Evolutionary conservation across 805 yeast genomes (phyloP).

Genomic region (Wickerhamiella brachini): DNA sequence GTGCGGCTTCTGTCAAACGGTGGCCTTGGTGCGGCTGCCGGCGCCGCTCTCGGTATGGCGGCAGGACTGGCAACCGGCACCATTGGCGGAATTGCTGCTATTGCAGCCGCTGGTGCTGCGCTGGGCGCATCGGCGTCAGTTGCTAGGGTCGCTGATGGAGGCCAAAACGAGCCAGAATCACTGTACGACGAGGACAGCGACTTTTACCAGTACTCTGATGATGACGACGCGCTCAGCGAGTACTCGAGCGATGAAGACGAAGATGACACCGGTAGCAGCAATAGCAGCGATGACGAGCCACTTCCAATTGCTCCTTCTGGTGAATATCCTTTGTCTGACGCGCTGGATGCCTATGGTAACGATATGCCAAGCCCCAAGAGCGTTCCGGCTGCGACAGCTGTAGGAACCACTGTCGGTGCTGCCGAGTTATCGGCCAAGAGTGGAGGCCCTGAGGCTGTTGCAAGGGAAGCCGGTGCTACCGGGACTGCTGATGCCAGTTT

Average conservation of each 20-base stretch:
- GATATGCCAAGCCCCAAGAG: background rate
- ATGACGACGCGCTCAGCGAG: background rate
- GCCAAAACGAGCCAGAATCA: background rate
- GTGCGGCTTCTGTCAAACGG: background rate
- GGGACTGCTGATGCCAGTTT: no score
- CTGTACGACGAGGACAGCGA: background rate
- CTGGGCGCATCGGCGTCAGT: slow-evolving; percentile 1
- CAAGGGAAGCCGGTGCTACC: no score
- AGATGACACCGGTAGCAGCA: background rate
- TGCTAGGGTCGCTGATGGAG: background rate
- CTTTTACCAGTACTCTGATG: background rate
- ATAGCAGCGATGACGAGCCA: background rate
- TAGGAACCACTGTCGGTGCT: background rate
- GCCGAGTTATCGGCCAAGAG: no score
- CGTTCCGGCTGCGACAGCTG: background rate
- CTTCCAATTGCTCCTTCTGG: background rate
- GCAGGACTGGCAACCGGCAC: slow-evolving; percentile 2
- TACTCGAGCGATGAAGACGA: background rate
- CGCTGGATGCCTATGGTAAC: background rate
- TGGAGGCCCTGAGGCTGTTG: no score
- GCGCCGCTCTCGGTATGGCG: slow-evolving; percentile 1
- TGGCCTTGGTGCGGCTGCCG: slow-evolving; percentile 1
- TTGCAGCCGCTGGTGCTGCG: slow-evolving; percentile 2
- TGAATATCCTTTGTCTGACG: slow-evolving; percentile 2
- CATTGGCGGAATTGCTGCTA: background rate